Evolutionary conservation across 2,329 filamentous ascomycete species (phyloP).

Genomic region (Ambrosiella beaveri): DNA sequence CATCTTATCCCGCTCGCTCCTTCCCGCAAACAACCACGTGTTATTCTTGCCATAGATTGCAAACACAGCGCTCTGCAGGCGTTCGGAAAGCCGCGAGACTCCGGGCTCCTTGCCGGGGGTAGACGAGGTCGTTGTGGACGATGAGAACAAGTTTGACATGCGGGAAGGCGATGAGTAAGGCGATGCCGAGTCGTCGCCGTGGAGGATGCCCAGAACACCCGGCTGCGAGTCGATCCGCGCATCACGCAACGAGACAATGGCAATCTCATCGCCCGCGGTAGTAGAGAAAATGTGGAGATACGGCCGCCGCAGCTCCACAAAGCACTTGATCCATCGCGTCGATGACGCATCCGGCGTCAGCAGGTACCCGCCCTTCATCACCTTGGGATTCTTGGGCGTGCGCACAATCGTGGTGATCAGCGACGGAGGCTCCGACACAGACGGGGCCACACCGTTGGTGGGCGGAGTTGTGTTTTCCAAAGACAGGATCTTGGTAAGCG

Average conservation of each 20-base stretch:
- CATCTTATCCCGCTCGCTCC: slow-evolving; percentile 79
- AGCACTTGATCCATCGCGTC: slow-evolving; percentile 76
- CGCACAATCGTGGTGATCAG: slow-evolving; percentile 62
- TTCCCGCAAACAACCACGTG: slow-evolving; percentile 83
- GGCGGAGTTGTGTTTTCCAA: slow-evolving; percentile 52
- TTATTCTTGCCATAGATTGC: slow-evolving; percentile 89
- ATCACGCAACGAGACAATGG: slow-evolving; percentile 74
- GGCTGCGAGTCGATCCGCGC: slow-evolving; percentile 85
- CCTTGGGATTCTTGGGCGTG: slow-evolving; percentile 61
- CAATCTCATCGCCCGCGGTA: slow-evolving; percentile 75
- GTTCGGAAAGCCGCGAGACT: slow-evolving; percentile 36
- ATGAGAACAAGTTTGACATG: not conserved
- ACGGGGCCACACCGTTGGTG: slow-evolving; percentile 36
- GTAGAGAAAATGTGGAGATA: slow-evolving; percentile 83
- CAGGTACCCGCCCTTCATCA: slow-evolving; percentile 77
- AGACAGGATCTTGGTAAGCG: slow-evolving; percentile 36
- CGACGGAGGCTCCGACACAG: slow-evolving; percentile 36
- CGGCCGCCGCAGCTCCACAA: slow-evolving; percentile 77
- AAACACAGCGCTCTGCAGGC: slow-evolving; percentile 60
- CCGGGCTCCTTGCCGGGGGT: slow-evolving; percentile 22
- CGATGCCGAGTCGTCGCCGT: slow-evolving; percentile 28
- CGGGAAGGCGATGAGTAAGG: not conserved
- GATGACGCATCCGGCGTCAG: slow-evolving; percentile 68
- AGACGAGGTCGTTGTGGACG: not conserved
- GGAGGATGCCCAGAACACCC: slow-evolving; percentile 63